Evolutionary conservation across 2,329 filamentous ascomycete genomes (phyloP), one percentile per base, ranked within the genome.

Genomic region (Cordyceps pruinosa): DNA sequence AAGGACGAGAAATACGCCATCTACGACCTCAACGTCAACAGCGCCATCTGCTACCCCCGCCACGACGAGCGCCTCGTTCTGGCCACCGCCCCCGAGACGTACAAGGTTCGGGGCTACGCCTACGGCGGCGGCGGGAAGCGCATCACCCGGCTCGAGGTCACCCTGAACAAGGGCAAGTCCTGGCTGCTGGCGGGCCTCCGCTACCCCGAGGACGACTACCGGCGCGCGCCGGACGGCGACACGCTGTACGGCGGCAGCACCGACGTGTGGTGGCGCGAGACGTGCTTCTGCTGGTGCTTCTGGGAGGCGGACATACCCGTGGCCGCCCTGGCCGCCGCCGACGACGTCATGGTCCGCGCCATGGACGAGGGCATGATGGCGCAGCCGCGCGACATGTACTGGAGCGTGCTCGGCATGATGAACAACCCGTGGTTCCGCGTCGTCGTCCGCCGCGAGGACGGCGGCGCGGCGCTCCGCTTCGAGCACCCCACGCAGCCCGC

Each of bases 391-490:
- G 92, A 97, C 66, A 94, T 96, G 89, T 96, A 96, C 73, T 97
- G 92, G 92, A 91, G 85, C 59, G 90, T 96, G 2, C 75, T 96
- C 39, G 91, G 92, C 0, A 97, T 97, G 92, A 96, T 97, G 92
- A 96, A 96, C 72, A 96, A 96, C 65, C 89, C 90, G 0, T 97
- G 92, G 92, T 97, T 88, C 70, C 81, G 92, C 5, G 81, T 97
- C 1, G 83, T 85, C 2, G 88, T 97, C 56, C 82, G 84, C 53
- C 85, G 85, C 57, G 85, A 92, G 59, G 78, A 77, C 0, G 42
- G 23, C 32, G 71, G 77, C 0, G 44, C 34, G 25, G 71, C 67
- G 8, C 72, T 96, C 42, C 79, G 83, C 6, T 97, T 97, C 63
- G 91, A 96, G 69, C 92, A 97, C 64, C 92, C 92, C 0, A 95